Evolutionary conservation across 2,329 filamentous ascomycete genomes (phyloP).

Genomic region (Rutstroemia sydowiana): DNA sequence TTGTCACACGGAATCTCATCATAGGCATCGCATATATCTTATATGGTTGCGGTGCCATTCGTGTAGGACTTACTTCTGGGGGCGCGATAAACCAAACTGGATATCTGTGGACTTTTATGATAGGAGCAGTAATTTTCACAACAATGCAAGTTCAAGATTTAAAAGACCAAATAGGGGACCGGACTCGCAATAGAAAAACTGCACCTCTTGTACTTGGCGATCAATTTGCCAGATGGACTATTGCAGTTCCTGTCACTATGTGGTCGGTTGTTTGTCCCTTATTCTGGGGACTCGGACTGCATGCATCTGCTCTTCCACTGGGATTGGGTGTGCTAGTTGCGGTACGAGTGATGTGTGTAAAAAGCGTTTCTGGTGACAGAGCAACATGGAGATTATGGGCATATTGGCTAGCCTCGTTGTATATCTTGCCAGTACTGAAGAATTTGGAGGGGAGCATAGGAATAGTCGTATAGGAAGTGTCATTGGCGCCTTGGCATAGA

Average conservation of each 20-base stretch:
- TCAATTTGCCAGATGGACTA: neutral
- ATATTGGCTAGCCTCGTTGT: neutral
- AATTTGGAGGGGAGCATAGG: neutral
- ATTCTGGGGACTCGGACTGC: neutral
- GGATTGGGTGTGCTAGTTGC: neutral
- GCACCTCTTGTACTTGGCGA: constrained; percentile 23
- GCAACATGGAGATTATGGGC: neutral
- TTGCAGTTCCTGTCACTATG: neutral
- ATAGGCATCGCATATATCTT: constrained; percentile 12
- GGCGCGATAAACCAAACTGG: neutral
- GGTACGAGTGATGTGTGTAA: neutral
- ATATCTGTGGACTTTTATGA: neutral
- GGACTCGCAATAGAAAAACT: constrained; percentile 16
- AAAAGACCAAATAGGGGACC: constrained; percentile 26
- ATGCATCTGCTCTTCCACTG: neutral
- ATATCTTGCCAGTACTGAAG: neutral
- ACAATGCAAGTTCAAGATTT: constrained; percentile 29
- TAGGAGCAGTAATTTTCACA: constrained; percentile 3
- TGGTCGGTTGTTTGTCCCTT: neutral
- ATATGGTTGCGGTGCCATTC: neutral
- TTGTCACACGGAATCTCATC: constrained; percentile 9
- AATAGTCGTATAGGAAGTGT: neutral
- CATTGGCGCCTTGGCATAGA: neutral
- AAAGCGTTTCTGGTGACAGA: neutral
- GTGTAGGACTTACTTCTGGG: neutral